phyloP scores from a whole-genome alignment of 768 basidiomycete genomes.

The Kondoa subrosea region DNA sequence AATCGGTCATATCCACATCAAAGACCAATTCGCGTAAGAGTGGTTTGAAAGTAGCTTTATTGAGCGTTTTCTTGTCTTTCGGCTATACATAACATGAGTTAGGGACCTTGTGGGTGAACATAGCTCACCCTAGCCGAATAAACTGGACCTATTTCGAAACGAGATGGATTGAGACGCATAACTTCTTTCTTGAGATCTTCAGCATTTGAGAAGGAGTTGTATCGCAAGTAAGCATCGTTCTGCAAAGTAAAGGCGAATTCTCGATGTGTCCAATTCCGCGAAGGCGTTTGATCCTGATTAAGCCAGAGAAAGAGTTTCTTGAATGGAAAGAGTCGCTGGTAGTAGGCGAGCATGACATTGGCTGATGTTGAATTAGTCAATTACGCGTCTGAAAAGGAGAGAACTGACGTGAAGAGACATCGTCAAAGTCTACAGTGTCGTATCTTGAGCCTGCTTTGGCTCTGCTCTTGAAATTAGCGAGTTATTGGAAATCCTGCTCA shows the following conservation, averaged over 20 bases:
- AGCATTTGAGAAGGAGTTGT: conserved; percentile 67
- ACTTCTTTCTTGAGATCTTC: conserved; percentile 89
- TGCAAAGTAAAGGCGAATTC: conserved; percentile 89
- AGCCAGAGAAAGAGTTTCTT: conserved; percentile 86
- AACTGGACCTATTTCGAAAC: conserved; percentile 93
- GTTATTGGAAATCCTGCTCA: not conserved
- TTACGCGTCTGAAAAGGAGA: not conserved
- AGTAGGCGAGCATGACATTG: conserved; percentile 58
- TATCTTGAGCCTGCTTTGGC: conserved; percentile 8
- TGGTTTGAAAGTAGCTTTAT: conserved; percentile 52
- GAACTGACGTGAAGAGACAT: conserved; percentile 33
- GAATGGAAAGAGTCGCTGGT: conserved; percentile 82
- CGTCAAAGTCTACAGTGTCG: conserved; percentile 16
- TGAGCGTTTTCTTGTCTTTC: conserved; percentile 67
- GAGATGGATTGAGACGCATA: conserved; percentile 63
- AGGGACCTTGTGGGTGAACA: not conserved
- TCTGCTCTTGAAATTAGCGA: not conserved
- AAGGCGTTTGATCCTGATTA: conserved; percentile 66
- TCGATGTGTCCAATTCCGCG: conserved; percentile 71
- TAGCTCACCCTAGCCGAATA: conserved; percentile 66
- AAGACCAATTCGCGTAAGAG: conserved; percentile 82
- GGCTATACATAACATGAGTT: conserved; percentile 43
- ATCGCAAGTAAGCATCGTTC: conserved; percentile 82
- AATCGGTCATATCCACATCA: conserved; percentile 99
- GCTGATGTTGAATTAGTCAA: conserved; percentile 19